Conservation (phyloP, 140 eudicot species). For the Bidens hawaiensis region DNA sequence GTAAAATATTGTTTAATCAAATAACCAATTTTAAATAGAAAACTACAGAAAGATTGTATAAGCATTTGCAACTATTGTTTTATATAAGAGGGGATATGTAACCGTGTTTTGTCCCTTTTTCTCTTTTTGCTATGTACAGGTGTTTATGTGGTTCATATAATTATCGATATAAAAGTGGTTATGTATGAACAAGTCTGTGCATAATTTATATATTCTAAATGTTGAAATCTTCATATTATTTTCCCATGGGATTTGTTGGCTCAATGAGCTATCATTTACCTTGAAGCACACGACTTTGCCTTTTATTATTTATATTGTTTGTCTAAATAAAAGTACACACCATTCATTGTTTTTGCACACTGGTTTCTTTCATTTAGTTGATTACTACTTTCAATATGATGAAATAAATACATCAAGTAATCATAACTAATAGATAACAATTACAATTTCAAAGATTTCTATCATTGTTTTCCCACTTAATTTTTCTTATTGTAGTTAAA, state of each 20-base stretch:
- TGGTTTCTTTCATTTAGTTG: neutral
- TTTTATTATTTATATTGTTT: conserved; percentile 16
- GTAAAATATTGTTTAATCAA: neutral
- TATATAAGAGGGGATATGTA: too few species aligned
- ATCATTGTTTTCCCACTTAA: neutral
- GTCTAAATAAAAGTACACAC: neutral
- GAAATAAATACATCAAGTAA: neutral
- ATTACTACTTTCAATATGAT: neutral
- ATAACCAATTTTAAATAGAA: neutral
- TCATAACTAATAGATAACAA: neutral
- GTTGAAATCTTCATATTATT: too few species aligned
- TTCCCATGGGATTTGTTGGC: conserved; percentile 14
- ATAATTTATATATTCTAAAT: too few species aligned
- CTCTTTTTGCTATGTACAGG: neutral
- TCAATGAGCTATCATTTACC: conserved; percentile 10
- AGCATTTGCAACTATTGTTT: neutral
- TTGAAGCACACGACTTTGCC: conserved; percentile 19
- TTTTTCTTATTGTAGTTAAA: conserved; percentile 4
- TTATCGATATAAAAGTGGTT: neutral
- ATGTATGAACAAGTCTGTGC: neutral
- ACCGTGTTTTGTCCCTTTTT: too few species aligned
- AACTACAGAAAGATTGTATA: too few species aligned
- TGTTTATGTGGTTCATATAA: neutral
- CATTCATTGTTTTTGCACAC: neutral
- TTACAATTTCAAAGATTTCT: neutral